Conservation (phyloP, 139 green algal genomes). For the Coccomyxa sp. region DNA sequence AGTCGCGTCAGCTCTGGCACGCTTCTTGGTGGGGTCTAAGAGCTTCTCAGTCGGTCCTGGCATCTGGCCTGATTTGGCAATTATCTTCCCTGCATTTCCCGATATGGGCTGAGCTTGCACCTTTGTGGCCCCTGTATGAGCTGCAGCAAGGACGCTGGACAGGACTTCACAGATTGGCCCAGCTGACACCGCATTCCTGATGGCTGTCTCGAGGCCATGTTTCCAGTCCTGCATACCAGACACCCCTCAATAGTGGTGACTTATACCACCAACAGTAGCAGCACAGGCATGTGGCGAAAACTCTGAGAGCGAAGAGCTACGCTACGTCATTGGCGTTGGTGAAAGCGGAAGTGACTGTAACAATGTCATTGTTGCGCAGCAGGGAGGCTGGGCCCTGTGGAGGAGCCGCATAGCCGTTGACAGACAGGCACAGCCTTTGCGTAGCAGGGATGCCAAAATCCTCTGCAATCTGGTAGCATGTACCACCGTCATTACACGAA, state of each 20-base stretch:
- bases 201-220: not conserved
- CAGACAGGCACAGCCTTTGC: not conserved
- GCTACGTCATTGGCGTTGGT: not conserved
- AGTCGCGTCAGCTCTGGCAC: too few relatives aligned
- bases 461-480: not conserved
- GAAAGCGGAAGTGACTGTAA: not conserved
- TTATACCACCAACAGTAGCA: too few relatives aligned
- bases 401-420: not conserved
- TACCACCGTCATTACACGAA: not conserved
- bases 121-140: too few relatives aligned
- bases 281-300: not conserved
- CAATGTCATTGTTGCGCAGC: not conserved
- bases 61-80: not conserved
- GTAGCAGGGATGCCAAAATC: not conserved
- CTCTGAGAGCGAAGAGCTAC: not conserved
- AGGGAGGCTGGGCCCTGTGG: not conserved
- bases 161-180: not conserved
- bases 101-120: not conserved
- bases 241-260: too few relatives aligned
- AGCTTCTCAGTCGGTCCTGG: not conserved
- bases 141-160: too few relatives aligned
- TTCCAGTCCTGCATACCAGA: not conserved
- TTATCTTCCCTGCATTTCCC: not conserved
- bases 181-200: not conserved
- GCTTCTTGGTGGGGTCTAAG: not conserved